These are phyloP conservation scores for Chlorella sp. DNA, from an alignment of 139 green algal species.

Conservation along the genomic window DNA sequence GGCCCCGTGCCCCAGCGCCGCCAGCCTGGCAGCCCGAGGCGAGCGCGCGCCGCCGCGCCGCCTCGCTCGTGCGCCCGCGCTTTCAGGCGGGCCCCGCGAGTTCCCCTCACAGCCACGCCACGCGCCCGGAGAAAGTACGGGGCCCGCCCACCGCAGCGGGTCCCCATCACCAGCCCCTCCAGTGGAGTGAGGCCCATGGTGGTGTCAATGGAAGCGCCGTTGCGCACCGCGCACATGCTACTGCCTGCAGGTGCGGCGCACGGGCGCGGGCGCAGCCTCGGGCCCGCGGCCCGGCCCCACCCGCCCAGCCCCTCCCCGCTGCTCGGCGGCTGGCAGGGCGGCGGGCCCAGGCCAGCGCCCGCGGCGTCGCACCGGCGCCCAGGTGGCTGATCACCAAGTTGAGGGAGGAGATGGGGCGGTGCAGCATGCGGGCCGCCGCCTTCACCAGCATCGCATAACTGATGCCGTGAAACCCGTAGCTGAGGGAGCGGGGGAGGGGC, in stretches of 20 bases:
- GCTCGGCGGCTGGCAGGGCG: too few species aligned
- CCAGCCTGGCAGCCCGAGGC: neutral
- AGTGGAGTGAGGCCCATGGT: slow-evolving; percentile 43
- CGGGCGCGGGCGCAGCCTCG: too few species aligned
- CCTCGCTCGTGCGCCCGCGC: too few species aligned
- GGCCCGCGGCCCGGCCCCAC: too few species aligned
- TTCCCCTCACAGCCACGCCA: too few species aligned
- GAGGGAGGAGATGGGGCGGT: slow-evolving; percentile 32
- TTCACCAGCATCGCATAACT: slow-evolving; percentile 74
- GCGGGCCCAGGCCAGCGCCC: neutral
- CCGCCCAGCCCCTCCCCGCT: too few species aligned
- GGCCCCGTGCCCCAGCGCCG: too few species aligned
- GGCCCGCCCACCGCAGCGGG: slow-evolving; percentile 31
- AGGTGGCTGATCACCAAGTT: slow-evolving; percentile 27
- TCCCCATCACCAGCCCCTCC: slow-evolving; percentile 44
- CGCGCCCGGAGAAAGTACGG: too few species aligned
- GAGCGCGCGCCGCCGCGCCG: neutral
- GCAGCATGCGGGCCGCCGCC: slow-evolving; percentile 42
- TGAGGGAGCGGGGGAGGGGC: neutral
- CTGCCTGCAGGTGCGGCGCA: slow-evolving; percentile 52
- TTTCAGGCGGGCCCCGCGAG: too few species aligned
- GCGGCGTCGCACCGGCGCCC: neutral
- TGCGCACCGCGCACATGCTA: slow-evolving; percentile 72
- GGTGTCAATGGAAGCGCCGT: slow-evolving; percentile 30
- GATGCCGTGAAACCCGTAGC: slow-evolving; percentile 90